Base-by-base conservation (phyloP, 352 stramenopile genomes). In the Phytophthora ramorum region DNA sequence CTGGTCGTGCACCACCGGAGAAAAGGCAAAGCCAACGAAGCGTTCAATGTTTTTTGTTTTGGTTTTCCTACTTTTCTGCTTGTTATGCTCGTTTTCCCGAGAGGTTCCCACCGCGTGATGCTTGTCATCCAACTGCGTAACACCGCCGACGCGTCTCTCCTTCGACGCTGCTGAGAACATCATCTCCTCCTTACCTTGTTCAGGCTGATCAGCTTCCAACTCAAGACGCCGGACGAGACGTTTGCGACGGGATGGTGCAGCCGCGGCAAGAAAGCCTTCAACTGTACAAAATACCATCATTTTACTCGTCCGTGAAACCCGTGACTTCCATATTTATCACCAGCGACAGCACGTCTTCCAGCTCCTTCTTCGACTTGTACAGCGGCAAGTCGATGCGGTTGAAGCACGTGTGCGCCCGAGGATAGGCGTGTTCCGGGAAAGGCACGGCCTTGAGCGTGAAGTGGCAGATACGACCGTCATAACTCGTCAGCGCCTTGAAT, bases 271-370 rank as follows among this genome's bases (percentile, higher is more conserved):
- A 66, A 50, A 59, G 63, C 65, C 53, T 74, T 62, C 55, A 71
- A 67, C 55, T 71, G 58, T 71, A 77, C 64, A 75, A 75, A 73
- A 79, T 71, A 76, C 43, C 55, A 63, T 46, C 59, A 74, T 55
- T 71, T 79, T 72, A 95, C 69, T 93, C 81, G 68, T 91, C 81
- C 50, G 73, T 92, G 65, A 99, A 99, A 55, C 97, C 96, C 35
- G 94, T 98, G 34, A 97, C 74, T 69, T 98, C 95, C 95, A 99
- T 99, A 58, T 97, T 93, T 53, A 99, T 95, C 38, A 98, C 94
- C 62, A 98, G 85, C 49, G 91, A 97, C 30, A 99, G 76, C 52
- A 97, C 97, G 60, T 98, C 90, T 53, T 98, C 83, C 20, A 99
- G 72, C 63, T 99, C 92, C 52, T 92, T 85, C 74, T 97, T 98